A percentile compares a stretch with the other conserved stretches of the same genome.
These are phyloP conservation scores for Priceomyces haplophilus DNA, from an alignment of 805 yeast genomes.

Conservation along the genomic window DNA sequence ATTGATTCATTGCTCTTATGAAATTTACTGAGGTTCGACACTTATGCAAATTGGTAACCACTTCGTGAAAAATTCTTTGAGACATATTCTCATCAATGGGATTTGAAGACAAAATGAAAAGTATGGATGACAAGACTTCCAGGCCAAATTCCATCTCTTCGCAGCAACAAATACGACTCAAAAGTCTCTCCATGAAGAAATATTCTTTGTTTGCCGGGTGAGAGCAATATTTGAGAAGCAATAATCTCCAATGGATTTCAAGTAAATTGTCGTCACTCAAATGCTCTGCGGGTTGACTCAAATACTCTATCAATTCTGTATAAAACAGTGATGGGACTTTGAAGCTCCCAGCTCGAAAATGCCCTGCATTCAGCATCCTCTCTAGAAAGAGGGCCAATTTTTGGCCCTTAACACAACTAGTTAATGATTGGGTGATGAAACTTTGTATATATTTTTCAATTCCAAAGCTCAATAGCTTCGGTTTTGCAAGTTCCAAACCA, in stretches of 20 bases:
- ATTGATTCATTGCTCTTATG: constrained; percentile 31
- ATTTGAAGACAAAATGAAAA: constrained; percentile 5
- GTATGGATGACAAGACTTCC: background rate
- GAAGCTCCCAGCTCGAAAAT: constrained; percentile 9
- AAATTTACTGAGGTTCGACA: constrained; percentile 36
- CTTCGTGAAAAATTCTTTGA: background rate
- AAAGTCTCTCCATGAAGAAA: constrained; percentile 42
- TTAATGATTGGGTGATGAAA: constrained; percentile 35
- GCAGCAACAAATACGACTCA: constrained; percentile 23
- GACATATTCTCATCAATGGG: constrained; percentile 4
- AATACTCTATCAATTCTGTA: constrained; percentile 9
- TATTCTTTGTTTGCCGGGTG: constrained; percentile 7
- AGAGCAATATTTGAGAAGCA: constrained; percentile 36
- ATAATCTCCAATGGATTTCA: constrained; percentile 52
- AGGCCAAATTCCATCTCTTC: background rate
- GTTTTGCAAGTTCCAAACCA: constrained; percentile 38
- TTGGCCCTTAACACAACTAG: constrained; percentile 18
- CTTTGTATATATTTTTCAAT: constrained; percentile 43
- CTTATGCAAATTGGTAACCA: constrained; percentile 15
- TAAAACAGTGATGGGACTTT: constrained; percentile 30
- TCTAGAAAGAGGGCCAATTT: constrained; percentile 27
- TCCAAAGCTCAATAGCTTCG: constrained; percentile 47
- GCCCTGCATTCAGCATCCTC: constrained; percentile 7
- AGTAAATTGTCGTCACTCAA: constrained; percentile 17
- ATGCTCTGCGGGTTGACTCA: background rate